phyloP scores from a whole-genome alignment of 169 alveolate genomes.

The Cryptosporidium tyzzeri region DNA sequence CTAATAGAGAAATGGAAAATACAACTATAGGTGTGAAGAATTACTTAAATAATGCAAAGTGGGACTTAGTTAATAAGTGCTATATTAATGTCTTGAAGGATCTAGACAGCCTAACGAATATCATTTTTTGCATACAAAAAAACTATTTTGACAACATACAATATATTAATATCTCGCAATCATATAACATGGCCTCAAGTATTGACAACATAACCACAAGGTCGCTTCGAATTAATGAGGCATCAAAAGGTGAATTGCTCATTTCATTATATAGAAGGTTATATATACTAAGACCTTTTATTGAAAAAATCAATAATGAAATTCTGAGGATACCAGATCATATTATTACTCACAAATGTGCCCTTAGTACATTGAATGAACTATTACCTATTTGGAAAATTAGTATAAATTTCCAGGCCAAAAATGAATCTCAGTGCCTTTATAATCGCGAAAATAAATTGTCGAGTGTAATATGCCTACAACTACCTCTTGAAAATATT shows the following conservation, averaged over 20 bases:
- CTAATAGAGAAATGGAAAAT: constrained; percentile 27
- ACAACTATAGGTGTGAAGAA: neutral
- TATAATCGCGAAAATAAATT: neutral
- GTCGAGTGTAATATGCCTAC: neutral
- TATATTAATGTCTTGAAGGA: neutral
- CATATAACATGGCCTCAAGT: constrained; percentile 19
- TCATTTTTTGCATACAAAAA: constrained; percentile 57
- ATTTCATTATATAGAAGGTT: constrained; percentile 26
- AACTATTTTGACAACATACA: constrained; percentile 51
- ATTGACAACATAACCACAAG: neutral
- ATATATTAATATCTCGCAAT: constrained; percentile 46
- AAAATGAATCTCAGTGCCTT: neutral
- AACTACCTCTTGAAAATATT: constrained; percentile 20
- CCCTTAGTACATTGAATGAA: constrained; percentile 12
- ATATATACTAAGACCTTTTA: constrained; percentile 43
- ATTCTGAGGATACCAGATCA: neutral
- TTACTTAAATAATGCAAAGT: neutral
- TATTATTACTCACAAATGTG: constrained; percentile 18
- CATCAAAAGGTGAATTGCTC: constrained; percentile 50
- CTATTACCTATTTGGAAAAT: constrained; percentile 64
- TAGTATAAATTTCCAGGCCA: neutral
- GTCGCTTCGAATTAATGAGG: constrained; percentile 42
- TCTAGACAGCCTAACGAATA: constrained; percentile 30
- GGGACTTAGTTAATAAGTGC: constrained; percentile 21
- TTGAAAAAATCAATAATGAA: neutral